phyloP scores from a whole-genome alignment of 2,329 filamentous ascomycete species.

The Xylariaceae sp. region DNA sequence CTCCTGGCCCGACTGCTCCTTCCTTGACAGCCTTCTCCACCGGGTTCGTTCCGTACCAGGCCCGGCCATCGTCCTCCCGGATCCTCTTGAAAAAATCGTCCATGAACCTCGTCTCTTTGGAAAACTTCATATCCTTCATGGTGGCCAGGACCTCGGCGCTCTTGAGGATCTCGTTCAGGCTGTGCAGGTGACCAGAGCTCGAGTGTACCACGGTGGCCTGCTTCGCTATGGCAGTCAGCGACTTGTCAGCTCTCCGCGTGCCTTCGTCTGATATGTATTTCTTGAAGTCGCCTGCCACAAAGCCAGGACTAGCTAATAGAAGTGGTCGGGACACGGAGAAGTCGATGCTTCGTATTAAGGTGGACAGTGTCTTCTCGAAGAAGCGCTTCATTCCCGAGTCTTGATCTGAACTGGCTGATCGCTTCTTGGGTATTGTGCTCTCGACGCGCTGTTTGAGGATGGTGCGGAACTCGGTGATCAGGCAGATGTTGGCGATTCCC shows the following conservation, averaged over 20 bases:
- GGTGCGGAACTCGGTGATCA: slow-evolving; percentile 78
- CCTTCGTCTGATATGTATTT: slow-evolving; percentile 66
- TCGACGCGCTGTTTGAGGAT: slow-evolving; percentile 70
- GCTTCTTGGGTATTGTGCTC: slow-evolving; percentile 64
- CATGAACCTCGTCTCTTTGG: slow-evolving; percentile 78
- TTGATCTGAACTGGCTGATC: slow-evolving; percentile 62
- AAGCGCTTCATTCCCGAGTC: slow-evolving; percentile 73
- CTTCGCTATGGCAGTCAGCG: slow-evolving; percentile 59
- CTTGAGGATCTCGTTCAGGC: slow-evolving; percentile 81
- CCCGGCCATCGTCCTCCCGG: slow-evolving; percentile 79
- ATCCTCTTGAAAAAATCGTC: slow-evolving; percentile 78
- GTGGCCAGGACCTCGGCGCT: slow-evolving; percentile 74
- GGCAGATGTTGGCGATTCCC: slow-evolving; percentile 76
- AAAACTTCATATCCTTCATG: slow-evolving; percentile 84
- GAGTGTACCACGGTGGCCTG: slow-evolving; percentile 75
- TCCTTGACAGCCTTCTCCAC: slow-evolving; percentile 81
- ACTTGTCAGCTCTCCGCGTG: slow-evolving; percentile 61
- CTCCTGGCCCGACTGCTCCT: slow-evolving; percentile 83
- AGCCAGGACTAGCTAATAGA: slow-evolving; percentile 85
- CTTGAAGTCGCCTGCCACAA: slow-evolving; percentile 77
- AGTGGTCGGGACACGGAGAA: slow-evolving; percentile 68
- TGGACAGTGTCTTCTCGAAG: slow-evolving; percentile 73
- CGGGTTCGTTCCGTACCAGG: slow-evolving; percentile 84
- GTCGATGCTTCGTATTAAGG: slow-evolving; percentile 75
- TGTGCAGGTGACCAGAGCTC: slow-evolving; percentile 81